Conservation (phyloP, 176 grass and related monocot genomes). For the Oryza glumipatula region DNA sequence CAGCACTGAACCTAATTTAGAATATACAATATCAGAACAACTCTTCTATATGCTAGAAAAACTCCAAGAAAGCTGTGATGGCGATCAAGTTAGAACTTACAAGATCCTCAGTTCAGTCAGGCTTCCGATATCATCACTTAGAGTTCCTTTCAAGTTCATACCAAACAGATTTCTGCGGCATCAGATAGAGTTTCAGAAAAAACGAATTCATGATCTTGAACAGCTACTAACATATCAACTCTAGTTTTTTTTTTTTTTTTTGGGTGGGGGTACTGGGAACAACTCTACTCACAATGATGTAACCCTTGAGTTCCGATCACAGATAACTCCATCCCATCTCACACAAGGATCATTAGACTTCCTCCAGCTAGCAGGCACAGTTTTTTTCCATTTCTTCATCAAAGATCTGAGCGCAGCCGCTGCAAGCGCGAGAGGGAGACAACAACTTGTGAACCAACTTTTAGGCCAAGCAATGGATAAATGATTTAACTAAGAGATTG, state of each 20-base stretch:
- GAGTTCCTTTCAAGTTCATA: constrained; percentile 58
- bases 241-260: not conserved
- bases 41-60: constrained; percentile 1
- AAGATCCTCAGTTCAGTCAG: constrained; percentile 53
- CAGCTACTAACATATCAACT: not conserved
- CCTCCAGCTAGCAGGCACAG: constrained; percentile 54
- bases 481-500: constrained; percentile 1
- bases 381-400: constrained; percentile 62
- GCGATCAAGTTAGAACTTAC: constrained; percentile 29
- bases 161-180: constrained; percentile 61
- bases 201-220: constrained; percentile 8
- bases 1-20: not conserved
- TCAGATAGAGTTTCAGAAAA: not conserved
- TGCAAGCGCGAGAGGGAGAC: constrained; percentile 24
- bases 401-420: constrained; percentile 58
- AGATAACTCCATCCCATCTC: constrained; percentile 64
- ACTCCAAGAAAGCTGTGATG: too few relatives aligned
- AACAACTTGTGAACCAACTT: not conserved
- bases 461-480: not conserved
- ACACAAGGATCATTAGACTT: constrained; percentile 57
- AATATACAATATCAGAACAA: not conserved
- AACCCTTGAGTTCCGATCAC: constrained; percentile 54
- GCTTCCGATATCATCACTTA: constrained; percentile 61
- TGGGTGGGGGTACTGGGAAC: too few relatives aligned
- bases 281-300: constrained; percentile 58